Evolutionary conservation across 2,329 filamentous ascomycete genomes (phyloP), one percentile per base, ranked within the genome.

Genomic region (Xylaria sp.): DNA sequence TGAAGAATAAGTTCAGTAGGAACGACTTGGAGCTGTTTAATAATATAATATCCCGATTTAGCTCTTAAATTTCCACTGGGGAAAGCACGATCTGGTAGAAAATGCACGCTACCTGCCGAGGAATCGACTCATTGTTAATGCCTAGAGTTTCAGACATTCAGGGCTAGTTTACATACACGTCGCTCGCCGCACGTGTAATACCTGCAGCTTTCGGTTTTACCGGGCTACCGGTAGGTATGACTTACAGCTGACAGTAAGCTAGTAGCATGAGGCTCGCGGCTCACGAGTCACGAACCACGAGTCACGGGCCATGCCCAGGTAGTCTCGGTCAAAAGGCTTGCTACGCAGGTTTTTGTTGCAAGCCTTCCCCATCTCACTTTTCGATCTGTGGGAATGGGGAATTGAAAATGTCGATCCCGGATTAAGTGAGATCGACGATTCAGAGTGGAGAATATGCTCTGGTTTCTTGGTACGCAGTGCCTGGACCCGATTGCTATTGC

Each of bases 351-450:
- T 58, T n/a, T 39, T 12, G 36, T 6, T 8, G 10, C 33, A 36
- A 36, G 18, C 6, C 31, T 64, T 64, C 28, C 52, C 64, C 59
- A 67, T 67, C 54, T 28, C 64, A 67, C 52, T 67, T 67, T 62
- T 63, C 65, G 52, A 67, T 67, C 54, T 48, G 52, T 46, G 18
- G 33, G 41, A 28, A 67, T 63, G 52, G 65, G 13, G 43, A 62
- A 62, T 46, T 66, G 18, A 41, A 43, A 57, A 52, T 59, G 12
- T 54, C 55, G 62, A 59, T 64, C 33, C 15, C 31, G 43, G 33
- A 13, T 52, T n/a, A 55, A n/a, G 39, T 18, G 2, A 15, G 56
- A 46, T 58, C 52, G 52, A 9, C 52, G 15, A 55, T 39, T 20
- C 43, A 49, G 2, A 20, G 20, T 43, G 62, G 62, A 64, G 54